Conservation (phyloP, 129 eudicot genomes). For the Mikania micrantha region DNA sequence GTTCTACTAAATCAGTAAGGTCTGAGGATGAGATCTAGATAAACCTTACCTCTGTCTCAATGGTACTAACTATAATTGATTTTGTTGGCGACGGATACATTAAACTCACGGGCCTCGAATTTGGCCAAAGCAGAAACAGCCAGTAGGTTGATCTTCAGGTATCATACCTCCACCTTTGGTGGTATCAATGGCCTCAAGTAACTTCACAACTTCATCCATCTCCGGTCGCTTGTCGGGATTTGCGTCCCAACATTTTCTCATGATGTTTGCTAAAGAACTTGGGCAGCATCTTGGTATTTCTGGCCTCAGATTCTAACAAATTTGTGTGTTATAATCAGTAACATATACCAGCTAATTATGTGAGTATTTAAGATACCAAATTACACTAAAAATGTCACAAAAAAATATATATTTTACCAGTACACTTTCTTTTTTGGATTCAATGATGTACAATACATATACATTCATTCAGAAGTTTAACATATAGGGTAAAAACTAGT, state of each 20-base stretch:
- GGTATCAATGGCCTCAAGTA: slow-evolving; percentile 72
- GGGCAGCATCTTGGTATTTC: slow-evolving; percentile 94
- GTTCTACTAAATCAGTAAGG: too few species aligned
- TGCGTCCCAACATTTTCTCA: slow-evolving; percentile 88
- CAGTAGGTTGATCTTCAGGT: slow-evolving; percentile 67
- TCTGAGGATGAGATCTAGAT: too few species aligned
- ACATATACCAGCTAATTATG: too few species aligned
- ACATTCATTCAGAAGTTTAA: too few species aligned
- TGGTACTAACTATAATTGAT: too few species aligned
- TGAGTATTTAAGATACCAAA: not conserved
- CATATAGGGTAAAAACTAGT: too few species aligned
- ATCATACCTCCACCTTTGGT: slow-evolving; percentile 95
- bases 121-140: slow-evolving; percentile 85
- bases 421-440: too few species aligned
- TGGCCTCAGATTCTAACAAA: slow-evolving; percentile 64
- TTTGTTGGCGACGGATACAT: too few species aligned
- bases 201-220: slow-evolving; percentile 76
- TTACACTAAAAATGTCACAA: not conserved
- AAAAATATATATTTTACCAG: not conserved
- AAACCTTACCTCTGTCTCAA: too few species aligned
- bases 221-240: slow-evolving; percentile 83
- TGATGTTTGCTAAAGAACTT: slow-evolving; percentile 52
- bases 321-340: not conserved
- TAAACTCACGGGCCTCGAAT: slow-evolving; percentile 50
- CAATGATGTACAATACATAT: too few species aligned